Percentiles rank a stretch among this genome's conserved stretches.
These are phyloP conservation scores for Cladophialophora immunda DNA, from an alignment of 2,329 filamentous ascomycete species.

Conservation along the genomic window DNA sequence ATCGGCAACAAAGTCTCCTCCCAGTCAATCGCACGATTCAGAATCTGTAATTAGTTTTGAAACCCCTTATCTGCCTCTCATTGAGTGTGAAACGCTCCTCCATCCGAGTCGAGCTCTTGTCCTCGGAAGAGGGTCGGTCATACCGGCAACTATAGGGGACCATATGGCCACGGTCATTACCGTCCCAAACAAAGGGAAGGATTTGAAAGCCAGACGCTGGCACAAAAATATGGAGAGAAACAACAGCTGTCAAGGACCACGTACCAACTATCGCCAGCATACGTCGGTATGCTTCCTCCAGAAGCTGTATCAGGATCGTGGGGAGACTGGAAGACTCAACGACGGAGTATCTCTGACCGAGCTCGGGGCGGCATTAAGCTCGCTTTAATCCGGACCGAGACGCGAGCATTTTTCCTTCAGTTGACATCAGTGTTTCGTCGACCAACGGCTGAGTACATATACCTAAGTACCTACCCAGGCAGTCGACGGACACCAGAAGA, in stretches of 20 bases:
- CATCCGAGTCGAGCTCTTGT: background rate
- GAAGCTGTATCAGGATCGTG: background rate
- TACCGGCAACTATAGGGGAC: background rate
- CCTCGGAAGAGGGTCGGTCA: background rate
- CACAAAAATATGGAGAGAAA: background rate
- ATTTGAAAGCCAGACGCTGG: background rate
- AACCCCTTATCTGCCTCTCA: background rate
- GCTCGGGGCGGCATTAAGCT: too few species aligned
- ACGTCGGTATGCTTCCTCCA: too few species aligned
- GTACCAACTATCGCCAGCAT: background rate
- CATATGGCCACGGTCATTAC: background rate
- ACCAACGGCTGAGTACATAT: too few species aligned
- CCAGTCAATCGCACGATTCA: background rate
- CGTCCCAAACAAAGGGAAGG: background rate
- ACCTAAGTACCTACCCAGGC: too few species aligned
- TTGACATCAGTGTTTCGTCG: background rate
- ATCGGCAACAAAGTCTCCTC: too few species aligned
- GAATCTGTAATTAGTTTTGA: background rate
- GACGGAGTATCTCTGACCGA: background rate
- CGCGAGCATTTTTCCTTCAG: background rate
- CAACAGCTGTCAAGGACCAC: background rate
- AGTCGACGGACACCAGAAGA: background rate
- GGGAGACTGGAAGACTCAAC: too few species aligned
- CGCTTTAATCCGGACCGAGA: background rate
- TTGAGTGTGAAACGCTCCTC: background rate